These are phyloP conservation scores for Cercospora sesami DNA, from an alignment of 2,329 filamentous ascomycete genomes.

Conservation along the genomic window DNA sequence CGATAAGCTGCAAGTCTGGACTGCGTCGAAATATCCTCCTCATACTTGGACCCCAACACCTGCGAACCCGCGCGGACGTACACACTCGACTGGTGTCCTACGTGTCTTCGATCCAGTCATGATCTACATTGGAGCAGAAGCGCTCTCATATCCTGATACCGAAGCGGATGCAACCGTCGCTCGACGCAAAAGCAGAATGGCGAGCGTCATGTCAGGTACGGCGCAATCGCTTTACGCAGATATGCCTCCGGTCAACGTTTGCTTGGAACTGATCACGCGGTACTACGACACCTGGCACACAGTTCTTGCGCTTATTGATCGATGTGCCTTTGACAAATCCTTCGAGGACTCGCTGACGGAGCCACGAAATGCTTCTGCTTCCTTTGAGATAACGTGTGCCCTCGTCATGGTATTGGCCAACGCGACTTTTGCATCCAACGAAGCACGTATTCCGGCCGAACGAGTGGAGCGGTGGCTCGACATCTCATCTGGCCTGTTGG, in stretches of 20 bases:
- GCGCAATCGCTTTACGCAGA: conserved; percentile 14
- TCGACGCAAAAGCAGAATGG: not conserved
- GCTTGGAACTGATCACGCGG: conserved; percentile 12
- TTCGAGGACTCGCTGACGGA: conserved; percentile 7
- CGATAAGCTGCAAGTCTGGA: not conserved
- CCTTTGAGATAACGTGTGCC: conserved; percentile 9
- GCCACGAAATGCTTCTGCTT: conserved; percentile 7
- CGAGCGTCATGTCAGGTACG: conserved; percentile 2
- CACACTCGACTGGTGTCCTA: conserved; percentile 10
- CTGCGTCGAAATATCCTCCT: conserved; percentile 2
- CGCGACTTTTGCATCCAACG: conserved; percentile 12
- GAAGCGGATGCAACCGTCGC: conserved; percentile 1
- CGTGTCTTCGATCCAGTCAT: conserved; percentile 15
- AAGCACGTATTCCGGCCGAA: conserved; percentile 8
- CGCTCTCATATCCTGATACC: not conserved
- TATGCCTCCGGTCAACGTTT: conserved; percentile 7
- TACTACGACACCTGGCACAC: conserved; percentile 22
- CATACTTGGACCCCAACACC: conserved; percentile 3
- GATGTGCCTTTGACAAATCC: not conserved
- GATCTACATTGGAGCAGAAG: conserved; percentile 11
- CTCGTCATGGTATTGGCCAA: conserved; percentile 17
- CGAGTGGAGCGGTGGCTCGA: conserved; percentile 17
- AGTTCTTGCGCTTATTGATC: conserved; percentile 11
- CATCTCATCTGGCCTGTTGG: conserved; percentile 9
- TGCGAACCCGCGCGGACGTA: conserved; percentile 7